These are phyloP conservation scores for Cyclotella kingstonii DNA, from an alignment of 108 stramenopile genomes.

Conservation along the genomic window DNA sequence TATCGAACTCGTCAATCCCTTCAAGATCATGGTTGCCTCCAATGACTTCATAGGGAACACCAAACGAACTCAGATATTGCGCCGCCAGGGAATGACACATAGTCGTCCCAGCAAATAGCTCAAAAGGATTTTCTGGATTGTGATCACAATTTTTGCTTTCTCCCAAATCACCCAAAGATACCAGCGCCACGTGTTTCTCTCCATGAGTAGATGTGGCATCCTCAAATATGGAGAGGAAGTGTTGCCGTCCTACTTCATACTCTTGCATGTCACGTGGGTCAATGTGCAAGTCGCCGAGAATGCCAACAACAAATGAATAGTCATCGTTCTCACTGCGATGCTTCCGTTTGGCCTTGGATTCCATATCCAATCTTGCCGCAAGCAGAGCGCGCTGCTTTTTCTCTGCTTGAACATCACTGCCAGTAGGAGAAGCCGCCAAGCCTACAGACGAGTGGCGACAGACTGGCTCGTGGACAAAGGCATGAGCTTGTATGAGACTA, in stretches of 20 bases:
- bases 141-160: slow-evolving; percentile 41
- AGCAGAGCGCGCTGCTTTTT: neutral
- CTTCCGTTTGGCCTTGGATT: neutral
- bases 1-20: slow-evolving; percentile 90
- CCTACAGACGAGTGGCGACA: neutral
- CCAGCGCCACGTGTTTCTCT: slow-evolving; percentile 15
- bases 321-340: neutral
- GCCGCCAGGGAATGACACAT: slow-evolving; percentile 51
- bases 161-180: slow-evolving; percentile 44
- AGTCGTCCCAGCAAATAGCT: slow-evolving; percentile 56
- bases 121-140: slow-evolving; percentile 31
- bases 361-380: neutral
- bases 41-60: slow-evolving; percentile 49
- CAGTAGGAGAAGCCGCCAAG: too few species aligned
- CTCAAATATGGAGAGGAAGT: slow-evolving; percentile 20
- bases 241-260: slow-evolving; percentile 24
- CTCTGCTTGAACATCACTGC: neutral
- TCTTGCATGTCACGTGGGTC: slow-evolving; percentile 54
- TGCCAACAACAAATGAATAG: slow-evolving; percentile 35
- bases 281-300: slow-evolving; percentile 62
- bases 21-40: slow-evolving; percentile 86
- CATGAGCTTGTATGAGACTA: neutral
- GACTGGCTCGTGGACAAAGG: neutral
- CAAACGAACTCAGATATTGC: slow-evolving; percentile 54
- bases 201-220: slow-evolving; percentile 47